These are phyloP conservation scores for Stentor roeselii DNA, from an alignment of 73 alveolate genomes.

Conservation along the genomic window DNA sequence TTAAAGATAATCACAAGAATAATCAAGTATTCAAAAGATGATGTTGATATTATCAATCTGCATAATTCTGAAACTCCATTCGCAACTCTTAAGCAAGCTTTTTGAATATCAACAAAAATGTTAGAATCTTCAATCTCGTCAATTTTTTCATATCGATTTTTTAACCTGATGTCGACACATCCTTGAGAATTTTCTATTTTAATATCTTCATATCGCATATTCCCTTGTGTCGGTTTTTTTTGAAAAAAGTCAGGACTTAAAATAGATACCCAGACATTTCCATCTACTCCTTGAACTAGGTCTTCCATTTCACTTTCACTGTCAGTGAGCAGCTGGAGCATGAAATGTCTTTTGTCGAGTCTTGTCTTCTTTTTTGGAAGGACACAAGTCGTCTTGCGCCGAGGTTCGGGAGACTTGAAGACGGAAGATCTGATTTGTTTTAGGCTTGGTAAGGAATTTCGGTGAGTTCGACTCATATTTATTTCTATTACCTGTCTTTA, in stretches of 20 bases:
- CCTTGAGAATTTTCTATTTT: background rate
- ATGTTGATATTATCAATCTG: slow-evolving; percentile 28
- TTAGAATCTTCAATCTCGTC: background rate
- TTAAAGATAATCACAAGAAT: slow-evolving; percentile 53
- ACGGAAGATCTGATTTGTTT: too few species aligned
- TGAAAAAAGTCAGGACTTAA: background rate
- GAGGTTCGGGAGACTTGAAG: too few species aligned
- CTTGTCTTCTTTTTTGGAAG: too few species aligned
- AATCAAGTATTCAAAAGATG: slow-evolving; percentile 38
- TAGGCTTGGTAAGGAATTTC: too few species aligned
- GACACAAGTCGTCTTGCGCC: too few species aligned
- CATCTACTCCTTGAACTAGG: too few species aligned
- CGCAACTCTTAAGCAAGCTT: background rate
- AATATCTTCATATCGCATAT: too few species aligned
- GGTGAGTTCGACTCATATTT: too few species aligned
- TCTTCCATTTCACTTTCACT: too few species aligned
- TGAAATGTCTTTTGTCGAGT: too few species aligned
- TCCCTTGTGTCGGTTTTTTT: background rate
- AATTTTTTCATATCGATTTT: background rate
- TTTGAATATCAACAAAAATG: background rate
- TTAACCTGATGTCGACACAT: background rate
- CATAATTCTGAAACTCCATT: background rate
- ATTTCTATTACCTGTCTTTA: slow-evolving; percentile 56
- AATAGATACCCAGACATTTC: background rate
- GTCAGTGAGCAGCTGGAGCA: too few species aligned